Evolutionary conservation across 2,329 filamentous ascomycete genomes (phyloP).

Genomic region (Pseudocercospora crystallina): DNA sequence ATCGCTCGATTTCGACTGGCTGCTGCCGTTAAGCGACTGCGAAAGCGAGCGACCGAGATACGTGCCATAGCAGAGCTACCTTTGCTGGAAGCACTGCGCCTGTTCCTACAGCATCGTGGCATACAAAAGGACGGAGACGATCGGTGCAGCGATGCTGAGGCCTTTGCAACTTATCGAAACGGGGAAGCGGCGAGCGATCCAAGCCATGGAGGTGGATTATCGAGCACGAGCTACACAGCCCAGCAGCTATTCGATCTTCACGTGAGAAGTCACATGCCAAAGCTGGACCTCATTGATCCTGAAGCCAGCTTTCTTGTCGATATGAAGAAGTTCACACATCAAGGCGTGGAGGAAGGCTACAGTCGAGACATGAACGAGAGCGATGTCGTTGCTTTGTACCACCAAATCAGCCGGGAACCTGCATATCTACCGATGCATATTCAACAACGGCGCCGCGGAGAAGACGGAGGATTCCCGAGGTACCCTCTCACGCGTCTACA

Average conservation of each 20-base stretch:
- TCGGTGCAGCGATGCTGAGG: conserved; percentile 2
- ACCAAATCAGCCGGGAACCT: too few species aligned
- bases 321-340: too few species aligned
- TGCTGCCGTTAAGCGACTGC: neutral
- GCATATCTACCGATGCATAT: too few species aligned
- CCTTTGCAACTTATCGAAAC: conserved; percentile 1
- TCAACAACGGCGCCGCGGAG: neutral
- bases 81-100: conserved; percentile 6
- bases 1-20: conserved; percentile 1
- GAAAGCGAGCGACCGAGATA: neutral
- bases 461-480: conserved; percentile 2
- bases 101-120: conserved; percentile 4
- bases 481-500: conserved; percentile 6
- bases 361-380: too few species aligned
- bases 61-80: neutral
- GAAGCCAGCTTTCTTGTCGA: too few species aligned
- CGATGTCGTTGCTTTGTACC: too few species aligned
- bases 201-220: neutral
- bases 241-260: neutral
- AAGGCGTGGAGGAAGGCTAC: too few species aligned
- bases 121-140: conserved; percentile 1
- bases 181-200: neutral
- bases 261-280: neutral
- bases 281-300: neutral
- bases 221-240: neutral